Evolutionary conservation across 768 basidiomycete species (phyloP), one percentile per base, ranked within the genome.

Genomic region (Cystofilobasidium capitatum): DNA sequence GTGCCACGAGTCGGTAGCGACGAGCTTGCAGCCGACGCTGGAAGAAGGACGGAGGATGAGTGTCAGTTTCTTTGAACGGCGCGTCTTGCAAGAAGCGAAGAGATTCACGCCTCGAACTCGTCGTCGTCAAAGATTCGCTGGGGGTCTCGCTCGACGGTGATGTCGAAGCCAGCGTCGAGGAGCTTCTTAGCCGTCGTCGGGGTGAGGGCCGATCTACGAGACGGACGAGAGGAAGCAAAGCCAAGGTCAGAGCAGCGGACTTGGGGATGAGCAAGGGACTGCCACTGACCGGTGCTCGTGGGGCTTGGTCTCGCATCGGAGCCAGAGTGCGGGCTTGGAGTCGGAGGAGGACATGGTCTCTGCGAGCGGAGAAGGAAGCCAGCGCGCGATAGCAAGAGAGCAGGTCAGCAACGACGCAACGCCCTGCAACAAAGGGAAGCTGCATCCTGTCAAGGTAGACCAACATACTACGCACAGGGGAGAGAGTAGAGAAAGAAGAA

Each of bases 271-370:
- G 14, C 9, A 7, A 10, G 51, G n/a, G n/a, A n/a, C n/a, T n/a
- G n/a, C n/a, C n/a, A 55, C 51, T 8, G 29, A 86, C 57, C 96
- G 89, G 65, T 85, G 85, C 78, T 99, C 96, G 71, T 93, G 92
- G 70, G 85, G 83, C 78, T 98, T 99, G 76, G 86, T 96, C 81
- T 99, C 96, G 80, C 92, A 96, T 72, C 96, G 86, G 49, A 99
- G 84, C 94, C 94, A 99, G 73, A 99, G 63, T 7, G 68, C 44
- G 39, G 55, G 64, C 40, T 65, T 63, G 33, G 31, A 26, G 58
- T 29, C 33, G 26, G 60, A 55, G 57, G 64, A 14, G 10, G 61
- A 62, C 54, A 49, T 58, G 55, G 29, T 58, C 86, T 79, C 91
- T 92, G 75, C 93, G 93, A 75, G 97, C 88, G 55, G 91, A 86